Evolutionary conservation across 1,284 basidiomycete genomes (phyloP), one percentile per base, ranked within the genome.

Genomic region (Heterobasidion parviporum): DNA sequence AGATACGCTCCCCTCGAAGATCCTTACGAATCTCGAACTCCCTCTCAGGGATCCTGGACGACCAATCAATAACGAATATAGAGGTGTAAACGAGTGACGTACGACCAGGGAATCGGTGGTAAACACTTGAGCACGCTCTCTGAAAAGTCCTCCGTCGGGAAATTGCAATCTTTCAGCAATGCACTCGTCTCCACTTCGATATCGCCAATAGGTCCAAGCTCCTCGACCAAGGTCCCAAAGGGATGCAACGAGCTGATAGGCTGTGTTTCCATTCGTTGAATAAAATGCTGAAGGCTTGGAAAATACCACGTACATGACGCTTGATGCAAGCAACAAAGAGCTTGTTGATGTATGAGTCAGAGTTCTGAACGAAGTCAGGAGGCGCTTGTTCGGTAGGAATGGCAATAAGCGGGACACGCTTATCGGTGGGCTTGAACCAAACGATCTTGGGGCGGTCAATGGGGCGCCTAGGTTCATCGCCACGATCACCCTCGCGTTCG

Each of bases 371-470:
- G 67, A 99, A 99, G 72, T 98, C 96, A 14, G 80, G 81, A 4
- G 97, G 97, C 0, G 97, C 96, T 74, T 99, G 97, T 67, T 99
- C 97, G 12, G 94, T 97, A n/a, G 96, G 97, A 63, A 99, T 99
- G 54, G 97, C 97, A 66, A 99, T 98, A 48, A 99, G 81, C 53
- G 97, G 97, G 6, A 99, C 97, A 60, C 97, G 91, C 75, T 99
- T 99, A 79, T 98, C 95, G 41, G 96, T 98, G 2, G 97, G 97
- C 73, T 98, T 96, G 81, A 99, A 98, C 97, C 97, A 99, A 54
- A 99, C 94, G 64, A 99, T 99, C 80, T 98, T 99, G 62, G 96
- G 97, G 47, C 95, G 87, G 70, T 94, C 91, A 51, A 89, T 83
- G 7, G 86, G 81, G 45, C 87, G 82, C 60, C 87, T 80, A 45